Evolutionary conservation across 2,329 filamentous ascomycete species (phyloP), one percentile per base, ranked within the genome.

Genomic region (Helotiales sp.): DNA sequence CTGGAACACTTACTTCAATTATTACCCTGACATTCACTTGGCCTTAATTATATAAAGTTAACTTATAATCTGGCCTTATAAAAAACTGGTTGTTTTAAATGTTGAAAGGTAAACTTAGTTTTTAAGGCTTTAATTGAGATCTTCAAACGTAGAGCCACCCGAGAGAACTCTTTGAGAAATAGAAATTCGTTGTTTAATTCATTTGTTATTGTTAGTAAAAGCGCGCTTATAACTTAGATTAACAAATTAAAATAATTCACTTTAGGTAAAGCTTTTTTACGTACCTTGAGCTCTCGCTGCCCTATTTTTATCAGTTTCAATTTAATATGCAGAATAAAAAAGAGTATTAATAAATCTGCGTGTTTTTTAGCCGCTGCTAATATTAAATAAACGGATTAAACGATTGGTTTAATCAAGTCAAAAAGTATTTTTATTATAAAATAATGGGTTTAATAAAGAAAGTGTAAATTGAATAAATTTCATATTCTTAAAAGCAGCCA

Each of bases 281-380:
- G n/a, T 66, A 66, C 57, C 64, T 69, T 69, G 10, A 69, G 63
- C 63, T 64, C n/a, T 63, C 60, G 61, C 65, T 65, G 58, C 59
- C 26, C 58, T 65, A 65, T 67, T 69, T 64, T 62, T 65, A 43
- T 69, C 17, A 61, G 58, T 58, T 45, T 60, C 37, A 69, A 65
- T 65, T 68, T 22, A 52, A 69, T 32, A 65, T 65, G 47, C 54
- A 65, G 62, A 65, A 65, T 50, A 50, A 40, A 58, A 67, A 60
- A 54, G 22, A 60, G 61, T 63, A 20, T 61, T 57, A 40, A 58
- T 32, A 24, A 40, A 49, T 45, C 61, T 67, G 34, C 59, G 20
- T 63, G 47, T 17, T 63, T 63, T 69, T 61, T 67, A 55, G 64
- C 61, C 64, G 54, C 55, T 37, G 54, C 61, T 65, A 13, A 26